Base-by-base conservation (phyloP, 2,329 filamentous ascomycete species). In the Calonectria fujianensis region DNA sequence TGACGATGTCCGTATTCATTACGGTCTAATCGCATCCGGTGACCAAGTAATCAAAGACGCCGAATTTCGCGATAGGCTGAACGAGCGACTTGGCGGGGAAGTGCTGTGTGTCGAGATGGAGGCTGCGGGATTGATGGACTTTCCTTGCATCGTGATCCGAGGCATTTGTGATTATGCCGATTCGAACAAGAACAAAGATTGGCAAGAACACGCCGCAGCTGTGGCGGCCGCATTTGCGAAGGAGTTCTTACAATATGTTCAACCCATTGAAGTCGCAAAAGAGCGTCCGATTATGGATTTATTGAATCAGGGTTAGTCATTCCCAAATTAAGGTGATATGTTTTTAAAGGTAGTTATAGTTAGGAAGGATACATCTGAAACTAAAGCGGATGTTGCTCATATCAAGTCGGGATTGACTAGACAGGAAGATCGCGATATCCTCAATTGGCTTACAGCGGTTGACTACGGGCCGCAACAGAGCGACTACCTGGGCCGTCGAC, bases 381-480 rank as follows among this genome's bases (percentile, higher is more conserved):
- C 9, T 29, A 2, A 24, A 52, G 24, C 16, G 6, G 24, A 52
- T 52, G 20, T 29, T 9, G 11, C 24, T 9, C 5, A 52, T 18
- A 27, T 52, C 50, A 29, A 16, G 24, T 29, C 50, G 10, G 27
- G 14, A 10, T 29, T 27, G 11, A 14, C 9, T 11, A 52, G 27
- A 31, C n/a, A 52, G 14, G 50, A 52, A 18, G 27, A 52, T 9
- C 20, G 29, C 10, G 27, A 31, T 1, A 18, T 29, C 14, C 50
- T 52, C 27, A 18, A 52, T 52, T 52, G 50, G 50, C 50, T 48
- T 24, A 84, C 85, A 0, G 74, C 80, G 6, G 70, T 80, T 5
- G 80, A 87, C 48, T 87, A 85, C 72, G 74, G 72, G 9, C 18
- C 78, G 13, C 82, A 87, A 54, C 87, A 89, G 41, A 82, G 71